A percentile compares a stretch with the other conserved stretches of the same genome.
phyloP scores from a whole-genome alignment of 2,329 filamentous ascomycete species.

The Allantophomopsis cytisporea region DNA sequence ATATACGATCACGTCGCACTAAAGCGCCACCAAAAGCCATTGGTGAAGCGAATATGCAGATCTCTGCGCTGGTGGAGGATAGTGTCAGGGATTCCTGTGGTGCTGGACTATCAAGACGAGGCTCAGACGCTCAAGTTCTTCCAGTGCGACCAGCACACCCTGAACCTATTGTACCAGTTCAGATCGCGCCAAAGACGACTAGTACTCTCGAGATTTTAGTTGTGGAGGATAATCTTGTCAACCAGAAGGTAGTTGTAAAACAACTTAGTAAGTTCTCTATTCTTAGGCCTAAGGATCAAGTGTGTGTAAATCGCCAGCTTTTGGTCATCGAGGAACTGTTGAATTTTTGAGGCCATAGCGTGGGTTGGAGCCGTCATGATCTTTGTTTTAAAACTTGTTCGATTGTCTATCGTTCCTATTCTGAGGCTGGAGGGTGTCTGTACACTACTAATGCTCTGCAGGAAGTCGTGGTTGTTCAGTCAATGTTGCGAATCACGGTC shows the following conservation, averaged over 20 bases:
- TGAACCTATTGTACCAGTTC: slow-evolving; percentile 3
- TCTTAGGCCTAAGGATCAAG: too few relatives aligned
- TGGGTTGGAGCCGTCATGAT: too few relatives aligned
- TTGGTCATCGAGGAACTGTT: too few relatives aligned
- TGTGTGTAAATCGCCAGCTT: too few relatives aligned
- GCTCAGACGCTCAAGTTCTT: not conserved
- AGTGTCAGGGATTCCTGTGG: not conserved
- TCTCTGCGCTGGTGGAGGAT: not conserved
- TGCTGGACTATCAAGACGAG: not conserved
- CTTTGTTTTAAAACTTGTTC: too few relatives aligned
- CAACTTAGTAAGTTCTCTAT: slow-evolving; percentile 28
- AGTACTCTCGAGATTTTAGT: slow-evolving; percentile 24
- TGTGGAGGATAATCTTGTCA: slow-evolving; percentile 46
- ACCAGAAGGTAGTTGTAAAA: slow-evolving; percentile 37
- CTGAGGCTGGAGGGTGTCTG: too few relatives aligned
- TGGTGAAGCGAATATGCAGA: not conserved
- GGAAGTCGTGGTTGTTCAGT: not conserved
- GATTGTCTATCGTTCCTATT: too few relatives aligned
- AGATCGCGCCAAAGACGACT: slow-evolving; percentile 1
- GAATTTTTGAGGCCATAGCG: too few relatives aligned
- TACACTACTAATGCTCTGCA: too few relatives aligned
- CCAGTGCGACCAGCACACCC: slow-evolving; percentile 5
- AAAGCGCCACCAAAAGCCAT: not conserved
- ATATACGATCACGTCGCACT: slow-evolving; percentile 26
- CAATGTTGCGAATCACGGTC: slow-evolving; percentile 38